These are phyloP conservation scores for Herpetospermum pedunculosum DNA, from an alignment of 306 rosid species.

Conservation along the genomic window DNA sequence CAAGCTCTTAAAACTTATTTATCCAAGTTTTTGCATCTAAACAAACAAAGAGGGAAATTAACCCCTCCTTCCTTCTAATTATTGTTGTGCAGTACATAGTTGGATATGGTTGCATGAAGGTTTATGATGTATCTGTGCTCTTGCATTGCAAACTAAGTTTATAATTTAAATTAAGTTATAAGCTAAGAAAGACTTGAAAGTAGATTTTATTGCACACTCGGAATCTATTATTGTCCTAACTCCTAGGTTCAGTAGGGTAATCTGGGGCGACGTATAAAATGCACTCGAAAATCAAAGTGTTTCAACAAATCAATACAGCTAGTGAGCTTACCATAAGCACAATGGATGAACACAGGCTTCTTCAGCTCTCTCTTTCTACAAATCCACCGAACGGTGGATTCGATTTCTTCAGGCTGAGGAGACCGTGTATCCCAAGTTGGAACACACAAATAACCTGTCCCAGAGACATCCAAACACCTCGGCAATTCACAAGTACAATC, in stretches of 20 bases:
- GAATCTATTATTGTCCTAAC: too few species aligned
- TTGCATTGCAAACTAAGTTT: too few species aligned
- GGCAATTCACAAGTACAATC: constrained; percentile 95
- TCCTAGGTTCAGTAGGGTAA: too few species aligned
- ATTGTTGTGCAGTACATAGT: too few species aligned
- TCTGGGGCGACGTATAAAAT: too few species aligned
- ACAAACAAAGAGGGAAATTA: too few species aligned
- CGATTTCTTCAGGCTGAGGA: constrained; percentile 56
- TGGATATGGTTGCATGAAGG: too few species aligned
- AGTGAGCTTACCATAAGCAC: constrained; percentile 58
- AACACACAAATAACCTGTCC: constrained; percentile 44
- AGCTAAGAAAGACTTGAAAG: too few species aligned
- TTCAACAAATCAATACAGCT: neutral
- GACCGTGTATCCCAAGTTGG: constrained; percentile 91
- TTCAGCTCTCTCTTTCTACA: constrained; percentile 47
- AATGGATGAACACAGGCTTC: constrained; percentile 66
- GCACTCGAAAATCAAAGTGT: neutral
- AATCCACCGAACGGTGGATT: constrained; percentile 77
- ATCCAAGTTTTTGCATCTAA: neutral
- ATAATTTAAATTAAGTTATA: too few species aligned
- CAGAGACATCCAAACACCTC: constrained; percentile 28
- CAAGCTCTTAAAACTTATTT: neutral
- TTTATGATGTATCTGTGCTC: too few species aligned
- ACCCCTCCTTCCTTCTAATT: too few species aligned
- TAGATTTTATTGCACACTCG: too few species aligned